Base-by-base conservation (phyloP, 1,284 basidiomycete genomes). In the Microbotryum scabiosae region DNA sequence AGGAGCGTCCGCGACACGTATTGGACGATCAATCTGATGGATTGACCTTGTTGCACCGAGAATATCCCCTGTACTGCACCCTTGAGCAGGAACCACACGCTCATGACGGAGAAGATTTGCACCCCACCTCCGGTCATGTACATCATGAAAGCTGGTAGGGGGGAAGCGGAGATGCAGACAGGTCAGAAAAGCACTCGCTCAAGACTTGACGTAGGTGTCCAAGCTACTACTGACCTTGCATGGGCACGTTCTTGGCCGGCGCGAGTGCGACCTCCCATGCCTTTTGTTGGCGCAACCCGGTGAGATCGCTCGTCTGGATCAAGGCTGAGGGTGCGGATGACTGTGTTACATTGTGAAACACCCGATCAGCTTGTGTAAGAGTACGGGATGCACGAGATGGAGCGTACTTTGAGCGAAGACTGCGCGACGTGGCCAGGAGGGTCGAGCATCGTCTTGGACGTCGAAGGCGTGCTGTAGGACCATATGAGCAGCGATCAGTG, bases 101-200 rank as follows among this genome's bases (percentile, higher is more conserved):
- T 70, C 72, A 73, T 73, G 49, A 73, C 64, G 58, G 68, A 70
- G 60, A 73, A 73, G 56, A 73, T 72, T 65, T 73, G 72, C 20
- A 73, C 67, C 5, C 71, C 69, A 5, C 64, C 61, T 18, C 72
- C 72, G 10, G 69, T 67, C 72, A 73, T 73, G 64, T 71, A 73
- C 64, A 73, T 68, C 72, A 73, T 73, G 63, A 73, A 73, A 21
- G 69, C 72, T 68, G 55, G 10, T 1, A 28, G 30, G 20, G 32
- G 3, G 30, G n/a, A 20, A 25, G 9, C 12, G 47, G 51, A 32
- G 53, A 41, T 9, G 0, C 47, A 23, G 14, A 21, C 10, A 46
- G 45, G 5, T 18, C 23, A 59, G 44, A 36, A 23, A 23, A 25
- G 23, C 2, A 51, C 5, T 6, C 36, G 5, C 16, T 3, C 36